These are phyloP conservation scores for Phytophthora pistaciae DNA, from an alignment of 352 stramenopile species.

Conservation along the genomic window DNA sequence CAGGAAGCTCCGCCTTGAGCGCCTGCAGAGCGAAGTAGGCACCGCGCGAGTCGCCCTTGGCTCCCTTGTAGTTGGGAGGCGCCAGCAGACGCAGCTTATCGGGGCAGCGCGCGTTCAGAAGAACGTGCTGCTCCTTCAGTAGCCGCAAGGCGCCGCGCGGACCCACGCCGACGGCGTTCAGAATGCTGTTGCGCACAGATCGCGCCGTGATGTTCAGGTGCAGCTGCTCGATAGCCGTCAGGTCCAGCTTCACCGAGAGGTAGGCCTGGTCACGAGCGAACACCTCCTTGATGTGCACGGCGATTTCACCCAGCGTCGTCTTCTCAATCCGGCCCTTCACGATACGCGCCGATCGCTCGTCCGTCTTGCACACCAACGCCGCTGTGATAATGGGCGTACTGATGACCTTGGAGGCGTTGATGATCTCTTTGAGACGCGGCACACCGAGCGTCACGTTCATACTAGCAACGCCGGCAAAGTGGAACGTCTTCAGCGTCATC, in stretches of 20 bases:
- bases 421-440: conserved; percentile 98
- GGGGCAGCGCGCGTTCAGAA: conserved; percentile 83
- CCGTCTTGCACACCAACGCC: conserved; percentile 95
- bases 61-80: conserved; percentile 88
- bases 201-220: conserved; percentile 96
- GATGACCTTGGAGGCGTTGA: conserved; percentile 97
- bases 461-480: conserved; percentile 99
- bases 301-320: conserved; percentile 97
- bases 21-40: conserved; percentile 96
- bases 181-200: conserved; percentile 93
- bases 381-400: conserved; percentile 99
- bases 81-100: conserved; percentile 88
- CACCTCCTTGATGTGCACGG: conserved; percentile 98
- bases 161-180: conserved; percentile 83
- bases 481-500: conserved; percentile 99
- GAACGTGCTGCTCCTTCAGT: conserved; percentile 88
- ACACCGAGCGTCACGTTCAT: conserved; percentile 99
- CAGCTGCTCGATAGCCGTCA: conserved; percentile 96
- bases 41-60: conserved; percentile 76
- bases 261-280: conserved; percentile 95
- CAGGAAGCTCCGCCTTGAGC: conserved; percentile 95
- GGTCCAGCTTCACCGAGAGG: conserved; percentile 98
- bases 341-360: conserved; percentile 97
- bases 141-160: conserved; percentile 75
- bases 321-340: conserved; percentile 99